Percentiles rank a stretch among this genome's conserved stretches.
phyloP scores from a whole-genome alignment of 192 early-diverging fungal genomes.

The Backusella psychrophila region DNA sequence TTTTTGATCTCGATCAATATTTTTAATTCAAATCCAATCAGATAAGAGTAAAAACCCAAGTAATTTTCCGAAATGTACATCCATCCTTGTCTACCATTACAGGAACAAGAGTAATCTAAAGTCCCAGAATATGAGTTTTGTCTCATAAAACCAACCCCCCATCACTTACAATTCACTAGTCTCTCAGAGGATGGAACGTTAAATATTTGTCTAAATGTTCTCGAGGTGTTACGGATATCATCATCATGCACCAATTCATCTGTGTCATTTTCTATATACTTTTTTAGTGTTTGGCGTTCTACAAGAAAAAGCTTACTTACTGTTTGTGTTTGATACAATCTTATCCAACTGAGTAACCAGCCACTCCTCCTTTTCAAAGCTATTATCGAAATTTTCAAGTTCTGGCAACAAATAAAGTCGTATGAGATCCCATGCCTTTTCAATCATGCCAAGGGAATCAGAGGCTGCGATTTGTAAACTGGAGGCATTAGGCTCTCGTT shows the following conservation, averaged over 20 bases:
- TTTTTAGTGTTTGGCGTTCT: background rate
- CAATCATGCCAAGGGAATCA: slow-evolving; percentile 74
- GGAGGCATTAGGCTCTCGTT: slow-evolving; percentile 46
- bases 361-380: slow-evolving; percentile 77
- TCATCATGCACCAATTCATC: slow-evolving; percentile 85
- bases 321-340: slow-evolving; percentile 53
- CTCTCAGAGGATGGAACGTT: slow-evolving; percentile 76
- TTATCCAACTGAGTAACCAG: slow-evolving; percentile 83
- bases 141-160: background rate
- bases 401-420: slow-evolving; percentile 51
- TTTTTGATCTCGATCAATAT: slow-evolving; percentile 89
- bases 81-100: slow-evolving; percentile 90
- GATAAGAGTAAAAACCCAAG: slow-evolving; percentile 92
- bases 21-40: slow-evolving; percentile 91
- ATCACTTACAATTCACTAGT: slow-evolving; percentile 81
- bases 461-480: slow-evolving; percentile 77
- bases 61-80: slow-evolving; percentile 93
- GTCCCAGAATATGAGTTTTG: background rate
- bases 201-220: slow-evolving; percentile 89
- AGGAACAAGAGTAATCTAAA: slow-evolving; percentile 90
- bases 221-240: slow-evolving; percentile 83
- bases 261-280: slow-evolving; percentile 59
- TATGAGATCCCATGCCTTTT: slow-evolving; percentile 89
- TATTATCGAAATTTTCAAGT: slow-evolving; percentile 67
- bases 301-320: background rate